Conservation (phyloP, 495 filamentous ascomycete species). For the Aspergillus affinis region DNA sequence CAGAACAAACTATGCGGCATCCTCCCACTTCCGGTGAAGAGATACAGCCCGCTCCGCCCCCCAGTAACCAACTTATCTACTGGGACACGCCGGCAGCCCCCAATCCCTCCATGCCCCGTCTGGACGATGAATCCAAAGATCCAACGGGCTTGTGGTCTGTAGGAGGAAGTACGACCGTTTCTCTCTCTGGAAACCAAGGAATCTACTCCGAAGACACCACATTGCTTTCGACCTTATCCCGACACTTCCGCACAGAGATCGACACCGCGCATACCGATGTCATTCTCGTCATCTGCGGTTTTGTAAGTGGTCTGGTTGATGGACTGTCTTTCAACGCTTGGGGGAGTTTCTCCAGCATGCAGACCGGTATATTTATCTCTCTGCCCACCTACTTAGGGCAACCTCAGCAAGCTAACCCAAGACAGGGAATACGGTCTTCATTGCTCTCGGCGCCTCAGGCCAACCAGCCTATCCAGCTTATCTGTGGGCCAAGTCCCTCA, state of each 20-base stretch:
- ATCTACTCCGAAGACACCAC: conserved; percentile 17
- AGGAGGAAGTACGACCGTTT: conserved; percentile 28
- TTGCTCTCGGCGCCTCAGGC: conserved; percentile 37
- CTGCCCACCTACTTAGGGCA: background rate
- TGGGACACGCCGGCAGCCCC: conserved; percentile 15
- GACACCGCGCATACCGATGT: conserved; percentile 32
- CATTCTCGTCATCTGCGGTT: conserved; percentile 37
- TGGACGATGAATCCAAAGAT: conserved; percentile 23
- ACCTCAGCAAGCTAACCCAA: conserved; percentile 2
- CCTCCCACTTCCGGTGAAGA: conserved; percentile 7
- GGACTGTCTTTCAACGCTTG: conserved; percentile 48
- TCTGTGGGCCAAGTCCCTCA: conserved; percentile 44
- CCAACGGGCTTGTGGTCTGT: conserved; percentile 23
- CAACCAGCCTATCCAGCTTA: conserved; percentile 39
- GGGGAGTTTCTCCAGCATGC: conserved; percentile 59
- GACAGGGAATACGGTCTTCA: conserved; percentile 42
- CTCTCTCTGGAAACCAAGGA: conserved; percentile 20
- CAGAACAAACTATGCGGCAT: conserved; percentile 8
- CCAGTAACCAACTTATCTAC: conserved; percentile 17
- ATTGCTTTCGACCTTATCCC: conserved; percentile 14
- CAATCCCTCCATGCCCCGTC: conserved; percentile 1
- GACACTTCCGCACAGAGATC: conserved; percentile 23
- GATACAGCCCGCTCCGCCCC: conserved; percentile 1
- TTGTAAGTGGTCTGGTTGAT: conserved; percentile 40
- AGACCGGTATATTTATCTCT: conserved; percentile 43